Evolutionary conservation across 208 protist species (phyloP).

Genomic region (Leptomonas pyrrhocoris): DNA sequence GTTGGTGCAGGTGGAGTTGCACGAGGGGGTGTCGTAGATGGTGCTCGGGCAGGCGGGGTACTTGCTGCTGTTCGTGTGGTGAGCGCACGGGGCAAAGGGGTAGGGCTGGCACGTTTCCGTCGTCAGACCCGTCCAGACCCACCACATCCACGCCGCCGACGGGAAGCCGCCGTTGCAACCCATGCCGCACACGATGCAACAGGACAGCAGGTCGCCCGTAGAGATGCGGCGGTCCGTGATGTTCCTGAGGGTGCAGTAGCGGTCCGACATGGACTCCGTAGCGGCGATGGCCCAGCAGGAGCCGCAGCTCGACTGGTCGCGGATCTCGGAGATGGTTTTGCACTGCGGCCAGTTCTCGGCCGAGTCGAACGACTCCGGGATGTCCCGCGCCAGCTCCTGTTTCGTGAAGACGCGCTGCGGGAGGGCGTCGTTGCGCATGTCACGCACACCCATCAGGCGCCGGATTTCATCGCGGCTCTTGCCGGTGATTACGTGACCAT

Average conservation of each 20-base stretch:
- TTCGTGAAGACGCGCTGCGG: constrained; percentile 47
- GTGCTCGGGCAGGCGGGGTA: constrained; percentile 68
- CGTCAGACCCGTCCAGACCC: constrained; percentile 60
- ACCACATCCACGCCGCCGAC: constrained; percentile 73
- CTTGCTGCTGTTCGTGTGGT: constrained; percentile 61
- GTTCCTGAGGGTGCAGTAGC: constrained; percentile 86
- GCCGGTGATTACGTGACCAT: constrained; percentile 42
- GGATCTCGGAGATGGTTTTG: constrained; percentile 65
- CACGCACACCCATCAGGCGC: constrained; percentile 50
- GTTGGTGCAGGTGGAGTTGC: constrained; percentile 64
- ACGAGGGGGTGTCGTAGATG: constrained; percentile 78
- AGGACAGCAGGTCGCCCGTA: constrained; percentile 77
- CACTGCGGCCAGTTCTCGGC: constrained; percentile 66
- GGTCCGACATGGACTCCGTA: constrained; percentile 81
- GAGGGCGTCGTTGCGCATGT: constrained; percentile 35
- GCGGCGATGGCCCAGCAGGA: constrained; percentile 92
- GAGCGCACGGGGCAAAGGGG: constrained; percentile 74
- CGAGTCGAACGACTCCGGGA: constrained; percentile 69
- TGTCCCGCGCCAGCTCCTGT: constrained; percentile 38
- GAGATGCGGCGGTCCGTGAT: constrained; percentile 60
- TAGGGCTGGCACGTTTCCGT: constrained; percentile 86
- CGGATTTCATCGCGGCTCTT: no score
- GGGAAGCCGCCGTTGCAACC: constrained; percentile 88
- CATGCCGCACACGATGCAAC: constrained; percentile 80
- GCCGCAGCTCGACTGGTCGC: constrained; percentile 90